These are phyloP conservation scores for Zymoseptoria tritici DNA, from an alignment of 2,329 filamentous ascomycete species.

Conservation along the genomic window DNA sequence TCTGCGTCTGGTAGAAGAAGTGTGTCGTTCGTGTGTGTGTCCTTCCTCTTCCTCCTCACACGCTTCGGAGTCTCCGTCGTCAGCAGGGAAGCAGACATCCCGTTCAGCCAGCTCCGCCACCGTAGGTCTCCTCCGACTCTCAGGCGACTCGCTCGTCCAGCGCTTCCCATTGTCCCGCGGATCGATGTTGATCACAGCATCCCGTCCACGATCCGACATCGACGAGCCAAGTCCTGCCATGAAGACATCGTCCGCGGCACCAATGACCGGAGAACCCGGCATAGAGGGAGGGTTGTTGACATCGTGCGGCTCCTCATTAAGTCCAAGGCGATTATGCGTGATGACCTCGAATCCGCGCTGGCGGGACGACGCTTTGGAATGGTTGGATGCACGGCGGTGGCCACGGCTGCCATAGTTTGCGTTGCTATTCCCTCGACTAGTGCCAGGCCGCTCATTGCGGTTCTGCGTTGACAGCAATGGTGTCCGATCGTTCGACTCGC, in stretches of 20 bases:
- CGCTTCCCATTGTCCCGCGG: conserved; percentile 24
- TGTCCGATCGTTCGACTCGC: conserved; percentile 45
- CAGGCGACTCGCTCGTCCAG: conserved; percentile 31
- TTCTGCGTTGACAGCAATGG: conserved; percentile 41
- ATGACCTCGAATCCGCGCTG: conserved; percentile 7
- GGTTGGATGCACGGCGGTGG: conserved; percentile 20
- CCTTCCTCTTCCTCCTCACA: conserved; percentile 49
- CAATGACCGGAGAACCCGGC: conserved; percentile 50
- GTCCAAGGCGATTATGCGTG: conserved; percentile 8
- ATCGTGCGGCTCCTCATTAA: conserved; percentile 36
- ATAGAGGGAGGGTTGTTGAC: conserved; percentile 60
- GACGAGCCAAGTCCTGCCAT: conserved; percentile 55
- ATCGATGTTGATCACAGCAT: conserved; percentile 46
- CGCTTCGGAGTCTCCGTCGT: conserved; percentile 59
- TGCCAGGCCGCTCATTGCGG: conserved; percentile 25
- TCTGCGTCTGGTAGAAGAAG: conserved; percentile 30
- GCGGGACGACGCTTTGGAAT: conserved; percentile 22
- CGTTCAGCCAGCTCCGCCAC: conserved; percentile 62
- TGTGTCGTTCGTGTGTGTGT: conserved; percentile 13
- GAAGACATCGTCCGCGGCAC: conserved; percentile 57
- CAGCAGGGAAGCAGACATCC: conserved; percentile 87
- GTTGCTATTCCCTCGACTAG: conserved; percentile 25
- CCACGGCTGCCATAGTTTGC: conserved; percentile 24
- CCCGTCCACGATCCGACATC: conserved; percentile 33
- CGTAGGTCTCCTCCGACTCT: conserved; percentile 42